phyloP scores from a whole-genome alignment of 179 eudicot species.

The Patellifolia procumbens region DNA sequence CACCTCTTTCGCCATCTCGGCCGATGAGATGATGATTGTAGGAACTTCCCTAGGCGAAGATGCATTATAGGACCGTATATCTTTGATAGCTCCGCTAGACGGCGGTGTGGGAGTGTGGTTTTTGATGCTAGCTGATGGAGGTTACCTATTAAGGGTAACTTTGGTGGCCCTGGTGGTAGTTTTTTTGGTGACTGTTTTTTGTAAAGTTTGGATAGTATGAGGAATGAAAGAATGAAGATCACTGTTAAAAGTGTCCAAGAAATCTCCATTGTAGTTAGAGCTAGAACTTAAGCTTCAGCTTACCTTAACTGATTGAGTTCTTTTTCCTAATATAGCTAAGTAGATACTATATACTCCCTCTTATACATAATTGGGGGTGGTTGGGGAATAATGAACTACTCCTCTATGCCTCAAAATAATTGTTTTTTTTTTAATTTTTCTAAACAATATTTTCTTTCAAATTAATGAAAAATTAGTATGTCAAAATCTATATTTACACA shows the following conservation, averaged over 20 bases:
- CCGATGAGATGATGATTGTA: slow-evolving; percentile 27
- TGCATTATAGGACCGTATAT: slow-evolving; percentile 37
- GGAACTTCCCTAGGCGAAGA: slow-evolving; percentile 30
- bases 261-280: background rate
- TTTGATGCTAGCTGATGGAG: slow-evolving; percentile 33
- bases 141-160: slow-evolving; percentile 38
- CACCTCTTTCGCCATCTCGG: slow-evolving; percentile 22
- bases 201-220: background rate
- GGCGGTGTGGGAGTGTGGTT: slow-evolving; percentile 16
- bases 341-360: too few relatives aligned
- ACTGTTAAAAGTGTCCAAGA: background rate
- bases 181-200: background rate
- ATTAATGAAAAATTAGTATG: too few relatives aligned
- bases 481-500: too few relatives aligned
- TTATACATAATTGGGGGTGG: too few relatives aligned
- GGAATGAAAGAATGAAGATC: background rate
- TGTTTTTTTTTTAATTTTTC: too few relatives aligned
- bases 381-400: too few relatives aligned
- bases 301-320: too few relatives aligned
- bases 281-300: too few relatives aligned
- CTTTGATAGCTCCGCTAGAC: slow-evolving; percentile 20
- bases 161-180: slow-evolving; percentile 32
- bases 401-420: too few relatives aligned
- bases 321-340: too few relatives aligned
- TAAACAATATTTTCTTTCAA: too few relatives aligned